These are phyloP conservation scores for Arxiozyma slooffiae DNA, from an alignment of 1,139 yeast genomes.

Conservation along the genomic window DNA sequence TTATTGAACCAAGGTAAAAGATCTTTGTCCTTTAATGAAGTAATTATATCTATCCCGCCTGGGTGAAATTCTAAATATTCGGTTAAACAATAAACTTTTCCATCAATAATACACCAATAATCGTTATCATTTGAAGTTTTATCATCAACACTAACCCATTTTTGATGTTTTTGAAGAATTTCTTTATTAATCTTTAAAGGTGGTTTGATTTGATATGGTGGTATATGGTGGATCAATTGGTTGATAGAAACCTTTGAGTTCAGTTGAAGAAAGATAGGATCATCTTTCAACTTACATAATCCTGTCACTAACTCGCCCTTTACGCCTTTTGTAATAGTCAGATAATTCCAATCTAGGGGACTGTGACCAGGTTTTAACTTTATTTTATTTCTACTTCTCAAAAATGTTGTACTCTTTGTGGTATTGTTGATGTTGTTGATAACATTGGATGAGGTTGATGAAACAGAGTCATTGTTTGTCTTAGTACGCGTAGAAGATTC, in stretches of 20 bases:
- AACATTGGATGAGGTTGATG: neutral
- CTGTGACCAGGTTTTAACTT: conserved; percentile 29
- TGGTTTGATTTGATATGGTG: conserved; percentile 22
- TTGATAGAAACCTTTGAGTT: conserved; percentile 13
- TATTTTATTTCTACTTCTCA: conserved; percentile 23
- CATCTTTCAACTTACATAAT: conserved; percentile 3
- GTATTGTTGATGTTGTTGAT: neutral
- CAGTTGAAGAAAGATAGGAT: conserved; percentile 7
- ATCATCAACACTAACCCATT: neutral
- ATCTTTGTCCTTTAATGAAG: conserved; percentile 43
- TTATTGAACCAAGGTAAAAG: conserved; percentile 72
- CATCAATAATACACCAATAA: conserved; percentile 78
- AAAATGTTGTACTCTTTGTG: conserved; percentile 5
- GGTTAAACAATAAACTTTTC: conserved; percentile 76
- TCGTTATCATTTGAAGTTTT: conserved; percentile 40
- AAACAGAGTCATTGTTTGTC: neutral
- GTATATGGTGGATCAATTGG: conserved; percentile 16
- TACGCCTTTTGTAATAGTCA: conserved; percentile 10
- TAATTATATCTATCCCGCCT: conserved; percentile 74
- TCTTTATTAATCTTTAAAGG: conserved; percentile 48
- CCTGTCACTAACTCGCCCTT: conserved; percentile 17
- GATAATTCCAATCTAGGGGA: conserved; percentile 29
- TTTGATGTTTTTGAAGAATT: conserved; percentile 49
- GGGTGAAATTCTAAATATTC: conserved; percentile 83
- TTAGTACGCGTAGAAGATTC: neutral